A percentile compares a stretch with the other conserved stretches of the same genome.
Evolutionary conservation across 345 rosid genomes (phyloP).

Genomic region (Heritiera littoralis): DNA sequence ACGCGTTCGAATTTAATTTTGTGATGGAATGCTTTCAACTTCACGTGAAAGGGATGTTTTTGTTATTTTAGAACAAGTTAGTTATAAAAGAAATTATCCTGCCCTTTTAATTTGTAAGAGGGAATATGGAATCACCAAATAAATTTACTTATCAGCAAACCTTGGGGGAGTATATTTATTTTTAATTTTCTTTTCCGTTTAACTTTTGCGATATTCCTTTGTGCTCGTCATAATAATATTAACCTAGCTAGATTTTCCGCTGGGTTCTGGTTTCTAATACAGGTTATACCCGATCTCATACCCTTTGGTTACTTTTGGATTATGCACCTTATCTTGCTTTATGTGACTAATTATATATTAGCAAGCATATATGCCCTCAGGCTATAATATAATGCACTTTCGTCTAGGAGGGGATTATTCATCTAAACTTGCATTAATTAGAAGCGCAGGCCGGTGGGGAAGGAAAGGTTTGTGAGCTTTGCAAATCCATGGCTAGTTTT

Average conservation of each 20-base stretch:
- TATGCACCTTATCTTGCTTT: background rate
- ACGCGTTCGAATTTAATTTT: no score
- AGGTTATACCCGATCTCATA: background rate
- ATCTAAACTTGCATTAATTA: background rate
- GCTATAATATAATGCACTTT: background rate
- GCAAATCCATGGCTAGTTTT: background rate
- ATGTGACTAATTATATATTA: background rate
- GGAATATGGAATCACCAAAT: constrained; percentile 18
- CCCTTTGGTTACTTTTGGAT: background rate
- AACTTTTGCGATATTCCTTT: background rate
- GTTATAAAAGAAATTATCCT: background rate
- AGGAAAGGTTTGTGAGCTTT: background rate
- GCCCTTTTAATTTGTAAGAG: background rate
- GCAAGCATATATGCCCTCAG: background rate
- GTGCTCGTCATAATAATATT: background rate
- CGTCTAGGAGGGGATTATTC: background rate
- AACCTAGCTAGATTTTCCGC: background rate
- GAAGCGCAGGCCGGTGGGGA: background rate
- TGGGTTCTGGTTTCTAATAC: constrained; percentile 2
- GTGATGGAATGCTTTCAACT: background rate
- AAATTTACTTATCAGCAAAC: constrained; percentile 11
- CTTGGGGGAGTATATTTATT: background rate
- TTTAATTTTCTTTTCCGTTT: background rate
- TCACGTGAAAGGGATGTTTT: background rate
- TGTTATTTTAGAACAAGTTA: background rate